Percentiles rank a stretch among this genome's conserved stretches.
Evolutionary conservation across 2,329 filamentous ascomycete species (phyloP).

Genomic region (Diaporthe velutina): DNA sequence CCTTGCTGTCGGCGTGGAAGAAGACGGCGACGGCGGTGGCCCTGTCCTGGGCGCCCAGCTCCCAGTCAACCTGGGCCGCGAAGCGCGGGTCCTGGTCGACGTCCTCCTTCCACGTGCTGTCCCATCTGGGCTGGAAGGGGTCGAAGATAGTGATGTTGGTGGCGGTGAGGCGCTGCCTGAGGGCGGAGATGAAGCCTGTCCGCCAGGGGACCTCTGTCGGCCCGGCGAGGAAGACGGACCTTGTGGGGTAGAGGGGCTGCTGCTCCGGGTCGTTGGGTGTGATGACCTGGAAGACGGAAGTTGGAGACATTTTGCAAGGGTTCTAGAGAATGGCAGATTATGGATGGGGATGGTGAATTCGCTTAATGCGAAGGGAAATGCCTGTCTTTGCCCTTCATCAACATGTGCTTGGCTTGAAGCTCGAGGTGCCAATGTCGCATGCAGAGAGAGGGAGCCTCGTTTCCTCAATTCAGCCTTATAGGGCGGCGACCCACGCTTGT

Average conservation of each 20-base stretch:
- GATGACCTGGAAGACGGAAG: conserved; percentile 30
- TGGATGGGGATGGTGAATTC: background rate
- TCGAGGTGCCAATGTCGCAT: no score
- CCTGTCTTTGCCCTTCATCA: background rate
- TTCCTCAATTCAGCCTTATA: conserved; percentile 10
- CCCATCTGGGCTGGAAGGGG: conserved; percentile 69
- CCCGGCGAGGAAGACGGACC: conserved; percentile 70
- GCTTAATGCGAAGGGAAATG: background rate
- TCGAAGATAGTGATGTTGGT: conserved; percentile 65
- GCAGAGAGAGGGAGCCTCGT: background rate
- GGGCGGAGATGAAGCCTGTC: conserved; percentile 52
- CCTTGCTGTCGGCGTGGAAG: conserved; percentile 64
- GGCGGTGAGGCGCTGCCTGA: conserved; percentile 48
- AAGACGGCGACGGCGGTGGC: conserved; percentile 69
- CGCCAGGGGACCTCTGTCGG: conserved; percentile 68
- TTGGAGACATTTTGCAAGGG: background rate
- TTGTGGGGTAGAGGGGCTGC: conserved; percentile 35
- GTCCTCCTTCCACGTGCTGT: conserved; percentile 64
- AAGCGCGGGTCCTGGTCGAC: conserved; percentile 58
- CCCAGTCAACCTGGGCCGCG: conserved; percentile 70
- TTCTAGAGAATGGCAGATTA: background rate
- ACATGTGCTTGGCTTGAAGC: background rate
- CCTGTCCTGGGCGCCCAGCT: conserved; percentile 67
- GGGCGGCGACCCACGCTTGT: background rate
- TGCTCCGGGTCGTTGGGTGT: conserved; percentile 34